Conservation (phyloP, 2,329 filamentous ascomycete genomes). For the Emmonsia crescens region DNA sequence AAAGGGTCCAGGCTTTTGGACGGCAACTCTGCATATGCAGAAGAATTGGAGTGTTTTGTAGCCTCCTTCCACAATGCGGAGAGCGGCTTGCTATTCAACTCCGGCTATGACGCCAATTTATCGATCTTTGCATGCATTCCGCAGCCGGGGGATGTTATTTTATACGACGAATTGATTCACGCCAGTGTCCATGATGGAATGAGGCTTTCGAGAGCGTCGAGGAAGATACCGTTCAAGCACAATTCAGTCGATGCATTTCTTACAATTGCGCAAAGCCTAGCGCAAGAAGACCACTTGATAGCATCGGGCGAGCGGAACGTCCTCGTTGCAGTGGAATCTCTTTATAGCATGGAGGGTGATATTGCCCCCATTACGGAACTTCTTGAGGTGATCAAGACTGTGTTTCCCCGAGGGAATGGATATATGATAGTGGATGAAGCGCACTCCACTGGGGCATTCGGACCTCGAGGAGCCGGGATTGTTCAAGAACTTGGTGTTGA, state of each 20-base stretch:
- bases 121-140: constrained; percentile 52
- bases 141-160: constrained; percentile 49
- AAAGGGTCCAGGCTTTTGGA: constrained; percentile 54
- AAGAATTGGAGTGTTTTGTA: constrained; percentile 48
- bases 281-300: constrained; percentile 25
- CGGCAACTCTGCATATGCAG: constrained; percentile 52
- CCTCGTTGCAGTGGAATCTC: constrained; percentile 57
- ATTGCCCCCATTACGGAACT: constrained; percentile 54
- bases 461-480: constrained; percentile 39
- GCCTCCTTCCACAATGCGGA: constrained; percentile 50
- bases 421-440: constrained; percentile 49
- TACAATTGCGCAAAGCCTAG: constrained; percentile 24
- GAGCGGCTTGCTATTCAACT: constrained; percentile 50
- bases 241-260: constrained; percentile 33
- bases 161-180: constrained; percentile 68
- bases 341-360: constrained; percentile 81
- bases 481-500: constrained; percentile 42
- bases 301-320: constrained; percentile 39
- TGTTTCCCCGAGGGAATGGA: constrained; percentile 47
- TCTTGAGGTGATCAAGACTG: constrained; percentile 44
- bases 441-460: constrained; percentile 43
- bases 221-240: constrained; percentile 37
- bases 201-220: constrained; percentile 48
- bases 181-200: constrained; percentile 72
- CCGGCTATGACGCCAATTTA: constrained; percentile 56